Conservation (phyloP, 768 basidiomycete genomes). For the Lactifluus piperatus region DNA sequence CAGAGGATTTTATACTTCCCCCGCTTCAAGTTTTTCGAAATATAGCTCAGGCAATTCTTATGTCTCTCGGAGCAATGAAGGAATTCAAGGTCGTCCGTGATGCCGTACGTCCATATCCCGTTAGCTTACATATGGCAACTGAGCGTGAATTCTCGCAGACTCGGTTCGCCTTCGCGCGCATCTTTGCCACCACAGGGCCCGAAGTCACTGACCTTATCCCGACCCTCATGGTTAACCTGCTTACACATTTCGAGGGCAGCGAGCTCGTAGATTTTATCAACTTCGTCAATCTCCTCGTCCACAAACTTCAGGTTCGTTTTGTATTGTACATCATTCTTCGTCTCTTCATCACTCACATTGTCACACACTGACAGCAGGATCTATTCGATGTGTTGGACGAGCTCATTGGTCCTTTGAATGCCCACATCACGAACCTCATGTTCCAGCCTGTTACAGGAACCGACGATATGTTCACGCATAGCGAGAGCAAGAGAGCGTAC, state of each 20-base stretch:
- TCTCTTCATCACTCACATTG: neutral
- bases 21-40: slow-evolving; percentile 73
- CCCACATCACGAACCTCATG: slow-evolving; percentile 71
- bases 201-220: slow-evolving; percentile 84
- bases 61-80: slow-evolving; percentile 85
- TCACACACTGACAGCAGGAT: slow-evolving; percentile 46
- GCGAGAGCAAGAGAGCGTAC: slow-evolving; percentile 84
- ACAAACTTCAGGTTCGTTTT: slow-evolving; percentile 71
- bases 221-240: slow-evolving; percentile 80
- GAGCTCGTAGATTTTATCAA: slow-evolving; percentile 94
- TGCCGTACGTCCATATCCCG: slow-evolving; percentile 50
- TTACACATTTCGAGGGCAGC: slow-evolving; percentile 83
- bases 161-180: slow-evolving; percentile 87
- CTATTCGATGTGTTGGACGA: slow-evolving; percentile 86
- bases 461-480: slow-evolving; percentile 72
- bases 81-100: slow-evolving; percentile 80
- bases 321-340: neutral
- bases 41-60: slow-evolving; percentile 79
- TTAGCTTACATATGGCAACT: neutral
- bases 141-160: slow-evolving; percentile 41
- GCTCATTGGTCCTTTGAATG: slow-evolving; percentile 76
- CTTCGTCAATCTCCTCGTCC: slow-evolving; percentile 86
- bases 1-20: slow-evolving; percentile 59
- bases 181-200: slow-evolving; percentile 83
- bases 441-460: slow-evolving; percentile 79